Evolutionary conservation across 2,329 filamentous ascomycete species (phyloP).

Genomic region (Orbilia javanica): DNA sequence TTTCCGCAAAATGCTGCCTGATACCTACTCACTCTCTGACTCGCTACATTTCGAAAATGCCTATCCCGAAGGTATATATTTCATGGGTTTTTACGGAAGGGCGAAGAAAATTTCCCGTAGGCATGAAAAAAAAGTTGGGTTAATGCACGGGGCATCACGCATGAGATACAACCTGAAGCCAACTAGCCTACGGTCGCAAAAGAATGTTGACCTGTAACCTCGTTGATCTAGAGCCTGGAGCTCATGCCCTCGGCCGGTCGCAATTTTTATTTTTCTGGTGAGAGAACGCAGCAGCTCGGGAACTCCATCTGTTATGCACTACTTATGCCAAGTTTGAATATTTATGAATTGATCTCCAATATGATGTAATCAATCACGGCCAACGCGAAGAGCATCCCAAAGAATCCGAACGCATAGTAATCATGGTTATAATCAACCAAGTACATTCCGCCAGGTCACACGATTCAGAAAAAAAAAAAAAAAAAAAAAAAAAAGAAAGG

Average conservation of each 20-base stretch:
- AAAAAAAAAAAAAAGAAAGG: too few species aligned
- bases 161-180: constrained; percentile 7
- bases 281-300: background rate
- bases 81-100: background rate
- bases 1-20: background rate
- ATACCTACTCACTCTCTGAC: background rate
- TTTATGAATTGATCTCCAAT: background rate
- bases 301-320: too few species aligned
- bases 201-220: background rate
- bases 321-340: background rate
- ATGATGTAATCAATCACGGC: background rate
- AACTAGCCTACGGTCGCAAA: background rate
- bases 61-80: background rate
- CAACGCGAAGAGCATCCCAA: background rate
- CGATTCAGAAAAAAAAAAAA: background rate
- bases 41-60: constrained; percentile 1
- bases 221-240: background rate
- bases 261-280: constrained; percentile 1
- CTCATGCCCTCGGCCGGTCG: background rate
- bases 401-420: constrained; percentile 4
- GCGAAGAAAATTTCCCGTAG: constrained; percentile 10
- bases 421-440: background rate
- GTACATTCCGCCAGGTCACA: constrained; percentile 1
- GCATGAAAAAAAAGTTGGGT: constrained; percentile 1
- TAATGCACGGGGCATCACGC: constrained; percentile 16